Conservation (phyloP, 2,329 filamentous ascomycete genomes). For the Verticillium klebahnii region DNA sequence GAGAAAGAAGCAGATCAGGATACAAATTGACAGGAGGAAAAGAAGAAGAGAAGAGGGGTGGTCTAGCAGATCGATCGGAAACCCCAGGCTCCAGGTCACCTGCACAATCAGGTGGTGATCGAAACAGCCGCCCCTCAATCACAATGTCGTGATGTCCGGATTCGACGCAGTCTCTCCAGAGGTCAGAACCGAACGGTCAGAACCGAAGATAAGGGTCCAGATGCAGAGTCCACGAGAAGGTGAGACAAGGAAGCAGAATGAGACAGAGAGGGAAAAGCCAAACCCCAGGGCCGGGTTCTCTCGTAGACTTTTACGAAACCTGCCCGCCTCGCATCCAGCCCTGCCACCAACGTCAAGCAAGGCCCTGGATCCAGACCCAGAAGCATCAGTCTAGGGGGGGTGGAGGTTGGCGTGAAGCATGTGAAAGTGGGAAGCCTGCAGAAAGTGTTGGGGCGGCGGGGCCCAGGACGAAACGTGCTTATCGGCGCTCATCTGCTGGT, state of each 20-base stretch:
- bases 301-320: constrained; percentile 1
- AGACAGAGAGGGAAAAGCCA: not conserved
- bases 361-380: not conserved
- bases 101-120: not conserved
- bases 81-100: not conserved
- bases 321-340: constrained; percentile 2
- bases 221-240: not conserved
- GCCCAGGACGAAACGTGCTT: not conserved
- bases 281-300: not conserved
- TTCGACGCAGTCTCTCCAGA: not conserved
- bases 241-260: not conserved
- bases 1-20: not conserved
- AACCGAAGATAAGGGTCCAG: not conserved
- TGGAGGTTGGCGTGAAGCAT: not conserved
- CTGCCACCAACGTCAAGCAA: not conserved
- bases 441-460: constrained; percentile 1
- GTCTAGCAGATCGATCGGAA: not conserved
- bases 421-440: constrained; percentile 1
- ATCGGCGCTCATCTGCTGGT: not conserved
- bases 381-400: not conserved
- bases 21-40: not conserved
- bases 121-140: not conserved
- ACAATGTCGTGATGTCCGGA: not conserved
- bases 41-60: not conserved
- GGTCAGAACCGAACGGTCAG: no score